phyloP scores from a whole-genome alignment of 306 rosid species.

The Elaeagnus macrophylla region DNA sequence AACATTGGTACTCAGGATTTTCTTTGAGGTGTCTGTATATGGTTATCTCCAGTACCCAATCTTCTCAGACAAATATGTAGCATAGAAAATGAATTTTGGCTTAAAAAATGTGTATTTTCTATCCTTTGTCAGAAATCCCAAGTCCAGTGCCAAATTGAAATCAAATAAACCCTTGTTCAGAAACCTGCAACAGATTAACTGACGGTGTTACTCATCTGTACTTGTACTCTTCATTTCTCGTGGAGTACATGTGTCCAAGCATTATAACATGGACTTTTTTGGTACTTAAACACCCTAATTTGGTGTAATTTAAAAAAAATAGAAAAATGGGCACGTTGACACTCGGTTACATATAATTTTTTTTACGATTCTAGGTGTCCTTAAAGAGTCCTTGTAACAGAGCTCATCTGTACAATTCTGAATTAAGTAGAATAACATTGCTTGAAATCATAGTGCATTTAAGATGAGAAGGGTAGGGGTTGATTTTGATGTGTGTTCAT shows the following conservation, averaged over 20 bases:
- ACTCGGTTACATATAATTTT: too few relatives aligned
- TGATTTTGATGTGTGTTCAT: conserved; percentile 1
- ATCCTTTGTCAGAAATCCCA: conserved; percentile 97
- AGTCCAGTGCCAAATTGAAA: conserved; percentile 94
- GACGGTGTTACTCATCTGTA: too few relatives aligned
- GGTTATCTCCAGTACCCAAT: conserved; percentile 97
- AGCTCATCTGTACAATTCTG: too few relatives aligned
- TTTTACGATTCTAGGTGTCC: too few relatives aligned
- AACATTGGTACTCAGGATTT: conserved; percentile 83
- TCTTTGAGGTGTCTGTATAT: conserved; percentile 92
- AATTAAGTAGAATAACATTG: neutral
- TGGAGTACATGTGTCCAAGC: too few relatives aligned
- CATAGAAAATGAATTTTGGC: conserved; percentile 96
- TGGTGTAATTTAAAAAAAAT: too few relatives aligned
- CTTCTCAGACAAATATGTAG: conserved; percentile 93
- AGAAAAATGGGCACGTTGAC: too few relatives aligned
- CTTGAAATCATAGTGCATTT: neutral
- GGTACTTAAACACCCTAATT: too few relatives aligned
- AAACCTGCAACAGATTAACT: conserved; percentile 40
- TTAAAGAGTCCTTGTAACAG: too few relatives aligned
- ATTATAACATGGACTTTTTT: too few relatives aligned
- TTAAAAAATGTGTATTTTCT: conserved; percentile 95
- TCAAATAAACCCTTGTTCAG: conserved; percentile 95
- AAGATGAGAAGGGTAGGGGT: conserved; percentile 3
- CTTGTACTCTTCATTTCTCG: too few relatives aligned